These are phyloP conservation scores for Aleurites moluccanus DNA, from an alignment of 441 rosid species.

Conservation along the genomic window DNA sequence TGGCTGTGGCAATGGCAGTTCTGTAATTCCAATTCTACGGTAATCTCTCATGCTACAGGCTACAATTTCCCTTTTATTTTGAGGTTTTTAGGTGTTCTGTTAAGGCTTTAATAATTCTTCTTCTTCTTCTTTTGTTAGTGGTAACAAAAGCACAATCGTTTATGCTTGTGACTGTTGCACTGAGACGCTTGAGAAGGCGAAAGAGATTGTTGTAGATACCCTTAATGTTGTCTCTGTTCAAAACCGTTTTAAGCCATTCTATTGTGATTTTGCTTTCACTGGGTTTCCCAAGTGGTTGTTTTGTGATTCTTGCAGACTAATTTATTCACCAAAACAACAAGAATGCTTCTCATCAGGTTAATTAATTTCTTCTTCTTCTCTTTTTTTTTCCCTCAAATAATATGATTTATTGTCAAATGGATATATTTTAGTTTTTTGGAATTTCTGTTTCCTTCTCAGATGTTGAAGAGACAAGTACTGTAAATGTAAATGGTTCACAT, in stretches of 20 bases:
- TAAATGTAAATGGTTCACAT: slow-evolving; percentile 13
- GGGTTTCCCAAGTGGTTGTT: slow-evolving; percentile 67
- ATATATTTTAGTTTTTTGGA: background rate
- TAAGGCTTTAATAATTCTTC: background rate
- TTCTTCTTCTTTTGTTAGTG: slow-evolving; percentile 38
- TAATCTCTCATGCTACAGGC: slow-evolving; percentile 24
- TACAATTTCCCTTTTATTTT: background rate
- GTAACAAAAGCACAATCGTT: slow-evolving; percentile 49
- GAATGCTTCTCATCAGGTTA: slow-evolving; percentile 37
- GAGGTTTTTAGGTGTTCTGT: background rate
- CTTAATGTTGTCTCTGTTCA: slow-evolving; percentile 23
- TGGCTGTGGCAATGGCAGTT: slow-evolving; percentile 94
- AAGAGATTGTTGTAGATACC: slow-evolving; percentile 42
- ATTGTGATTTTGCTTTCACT: slow-evolving; percentile 59
- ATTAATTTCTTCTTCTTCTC: background rate
- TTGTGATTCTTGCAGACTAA: slow-evolving; percentile 46
- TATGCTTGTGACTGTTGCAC: slow-evolving; percentile 88
- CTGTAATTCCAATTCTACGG: slow-evolving; percentile 76
- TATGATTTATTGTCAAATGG: background rate
- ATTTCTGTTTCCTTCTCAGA: slow-evolving; percentile 26
- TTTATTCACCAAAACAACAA: slow-evolving; percentile 23
- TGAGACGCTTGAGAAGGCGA: slow-evolving; percentile 63
- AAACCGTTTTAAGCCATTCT: slow-evolving; percentile 52
- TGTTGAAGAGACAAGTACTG: slow-evolving; percentile 25
- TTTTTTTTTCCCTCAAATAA: background rate